Evolutionary conservation across 2,329 filamentous ascomycete species (phyloP).

Genomic region (Sarocladium strictum): DNA sequence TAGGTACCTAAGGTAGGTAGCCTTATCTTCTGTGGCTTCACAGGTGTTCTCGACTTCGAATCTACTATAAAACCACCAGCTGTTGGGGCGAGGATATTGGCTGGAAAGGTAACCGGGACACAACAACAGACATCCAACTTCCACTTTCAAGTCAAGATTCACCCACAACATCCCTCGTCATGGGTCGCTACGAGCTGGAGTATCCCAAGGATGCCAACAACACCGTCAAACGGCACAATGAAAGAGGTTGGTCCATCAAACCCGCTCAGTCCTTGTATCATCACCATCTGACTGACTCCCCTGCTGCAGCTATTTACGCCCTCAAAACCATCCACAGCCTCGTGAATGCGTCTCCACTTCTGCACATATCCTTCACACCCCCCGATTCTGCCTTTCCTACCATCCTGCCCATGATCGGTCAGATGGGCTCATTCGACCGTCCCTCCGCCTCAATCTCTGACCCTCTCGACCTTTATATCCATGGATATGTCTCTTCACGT

Average conservation of each 20-base stretch:
- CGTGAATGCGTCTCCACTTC: slow-evolving; percentile 65
- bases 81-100: too few relatives aligned
- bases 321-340: slow-evolving; percentile 67
- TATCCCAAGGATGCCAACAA: slow-evolving; percentile 61
- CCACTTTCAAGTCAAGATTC: too few relatives aligned
- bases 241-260: slow-evolving; percentile 43
- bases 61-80: neutral
- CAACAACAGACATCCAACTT: too few relatives aligned
- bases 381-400: slow-evolving; percentile 64
- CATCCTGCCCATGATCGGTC: slow-evolving; percentile 79
- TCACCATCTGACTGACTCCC: neutral
- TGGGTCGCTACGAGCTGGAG: slow-evolving; percentile 37
- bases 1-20: too few relatives aligned
- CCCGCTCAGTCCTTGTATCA: neutral
- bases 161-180: slow-evolving; percentile 14
- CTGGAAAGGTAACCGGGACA: too few relatives aligned
- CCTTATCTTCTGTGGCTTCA: neutral
- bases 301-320: slow-evolving; percentile 64
- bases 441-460: slow-evolving; percentile 57
- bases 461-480: slow-evolving; percentile 66
- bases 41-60: neutral
- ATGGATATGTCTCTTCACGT: slow-evolving; percentile 76
- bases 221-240: slow-evolving; percentile 61
- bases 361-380: slow-evolving; percentile 73
- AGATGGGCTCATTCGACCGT: slow-evolving; percentile 65